Conservation (phyloP, 192 early-diverging fungal species). For the Chytriomyces hyalinus region DNA sequence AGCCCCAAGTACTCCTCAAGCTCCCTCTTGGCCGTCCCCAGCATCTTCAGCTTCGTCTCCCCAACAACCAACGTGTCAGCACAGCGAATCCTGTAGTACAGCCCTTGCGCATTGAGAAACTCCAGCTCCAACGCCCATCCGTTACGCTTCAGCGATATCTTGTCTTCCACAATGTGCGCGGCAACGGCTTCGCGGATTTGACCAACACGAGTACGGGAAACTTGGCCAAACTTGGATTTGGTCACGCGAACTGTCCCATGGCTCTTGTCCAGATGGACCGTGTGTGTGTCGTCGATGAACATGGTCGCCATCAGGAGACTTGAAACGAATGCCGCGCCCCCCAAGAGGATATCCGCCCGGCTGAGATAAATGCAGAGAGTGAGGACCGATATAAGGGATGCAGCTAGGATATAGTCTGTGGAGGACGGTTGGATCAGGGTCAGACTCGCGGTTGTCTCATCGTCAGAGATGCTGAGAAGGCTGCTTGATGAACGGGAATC, state of each 20-base stretch:
- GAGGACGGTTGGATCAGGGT: not conserved
- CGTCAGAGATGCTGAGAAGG: not conserved
- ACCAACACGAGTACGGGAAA: not conserved
- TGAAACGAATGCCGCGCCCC: not conserved
- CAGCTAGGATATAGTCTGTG: slow-evolving; percentile 1
- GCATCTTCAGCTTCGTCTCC: slow-evolving; percentile 2
- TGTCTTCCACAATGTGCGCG: slow-evolving; percentile 13
- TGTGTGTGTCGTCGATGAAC: slow-evolving; percentile 4
- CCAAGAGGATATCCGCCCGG: not conserved
- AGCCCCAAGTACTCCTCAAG: slow-evolving; percentile 3
- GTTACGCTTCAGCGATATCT: not conserved
- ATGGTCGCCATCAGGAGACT: not conserved
- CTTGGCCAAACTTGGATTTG: not conserved
- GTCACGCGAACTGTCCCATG: not conserved
- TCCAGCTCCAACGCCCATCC: slow-evolving; percentile 12
- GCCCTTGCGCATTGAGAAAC: not conserved
- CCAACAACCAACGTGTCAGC: slow-evolving; percentile 26
- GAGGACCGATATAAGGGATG: not conserved
- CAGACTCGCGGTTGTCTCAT: not conserved
- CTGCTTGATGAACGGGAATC: no score
- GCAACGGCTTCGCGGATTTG: slow-evolving; percentile 8
- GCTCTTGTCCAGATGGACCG: not conserved
- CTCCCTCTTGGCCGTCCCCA: slow-evolving; percentile 10
- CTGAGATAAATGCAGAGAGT: slow-evolving; percentile 7
- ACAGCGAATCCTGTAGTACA: slow-evolving; percentile 2